Percentiles rank a stretch among this genome's conserved stretches.
Evolutionary conservation across 345 rosid species (phyloP).

Genomic region (Corchorus olitorius): DNA sequence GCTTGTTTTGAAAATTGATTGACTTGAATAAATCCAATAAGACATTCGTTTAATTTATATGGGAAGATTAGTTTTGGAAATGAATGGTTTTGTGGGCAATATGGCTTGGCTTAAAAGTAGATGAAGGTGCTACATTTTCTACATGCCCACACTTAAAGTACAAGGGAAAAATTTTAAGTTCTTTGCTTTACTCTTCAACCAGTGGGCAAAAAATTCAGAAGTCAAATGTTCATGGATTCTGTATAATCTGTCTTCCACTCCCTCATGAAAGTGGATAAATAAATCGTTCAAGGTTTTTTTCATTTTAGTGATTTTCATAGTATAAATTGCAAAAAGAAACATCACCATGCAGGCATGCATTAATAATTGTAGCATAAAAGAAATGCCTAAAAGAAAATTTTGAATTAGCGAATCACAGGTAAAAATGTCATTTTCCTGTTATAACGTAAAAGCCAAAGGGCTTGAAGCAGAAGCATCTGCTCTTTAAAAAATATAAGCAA

Average conservation of each 20-base stretch:
- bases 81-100: constrained; percentile 44
- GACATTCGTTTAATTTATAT: constrained; percentile 51
- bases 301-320: neutral
- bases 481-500: constrained; percentile 23
- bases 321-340: constrained; percentile 15
- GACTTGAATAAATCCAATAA: constrained; percentile 43
- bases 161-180: constrained; percentile 61
- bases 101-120: constrained; percentile 95
- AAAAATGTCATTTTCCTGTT: constrained; percentile 13
- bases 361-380: constrained; percentile 6
- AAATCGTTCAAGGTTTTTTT: constrained; percentile 6
- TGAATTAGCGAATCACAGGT: constrained; percentile 31
- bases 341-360: constrained; percentile 17
- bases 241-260: constrained; percentile 17
- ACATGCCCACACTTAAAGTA: constrained; percentile 76
- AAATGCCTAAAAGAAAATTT: constrained; percentile 27
- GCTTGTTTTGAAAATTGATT: constrained; percentile 39
- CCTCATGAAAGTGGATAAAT: constrained; percentile 19
- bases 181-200: constrained; percentile 92
- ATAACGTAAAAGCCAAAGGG: constrained; percentile 20
- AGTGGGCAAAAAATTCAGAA: constrained; percentile 40
- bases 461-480: constrained; percentile 50
- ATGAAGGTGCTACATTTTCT: constrained; percentile 64
- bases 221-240: constrained; percentile 45
- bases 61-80: constrained; percentile 48